Evolutionary conservation across 352 stramenopile species (phyloP).

Genomic region (Pythium coloratum): DNA sequence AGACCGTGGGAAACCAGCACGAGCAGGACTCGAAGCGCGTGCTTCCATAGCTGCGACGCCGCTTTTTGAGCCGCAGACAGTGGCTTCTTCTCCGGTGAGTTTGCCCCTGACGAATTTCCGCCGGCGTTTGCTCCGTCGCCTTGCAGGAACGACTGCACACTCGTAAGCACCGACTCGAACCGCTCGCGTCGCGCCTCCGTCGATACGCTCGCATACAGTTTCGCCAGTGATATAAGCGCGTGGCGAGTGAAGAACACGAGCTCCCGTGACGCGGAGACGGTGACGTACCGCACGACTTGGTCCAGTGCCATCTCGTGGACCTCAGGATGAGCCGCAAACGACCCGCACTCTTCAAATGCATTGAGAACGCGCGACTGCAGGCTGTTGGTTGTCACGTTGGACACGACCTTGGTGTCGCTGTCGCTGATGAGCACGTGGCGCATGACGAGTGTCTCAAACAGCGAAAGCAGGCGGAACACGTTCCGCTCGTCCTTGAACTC

Average conservation of each 20-base stretch:
- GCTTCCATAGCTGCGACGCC: constrained; percentile 70
- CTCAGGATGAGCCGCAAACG: constrained; percentile 56
- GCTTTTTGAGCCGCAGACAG: constrained; percentile 65
- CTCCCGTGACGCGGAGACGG: constrained; percentile 37
- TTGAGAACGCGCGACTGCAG: constrained; percentile 83
- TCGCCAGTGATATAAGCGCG: constrained; percentile 68
- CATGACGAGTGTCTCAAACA: constrained; percentile 66
- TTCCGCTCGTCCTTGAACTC: constrained; percentile 72
- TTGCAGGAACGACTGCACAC: constrained; percentile 64
- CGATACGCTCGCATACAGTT: constrained; percentile 72
- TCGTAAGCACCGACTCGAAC: constrained; percentile 66
- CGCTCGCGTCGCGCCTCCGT: constrained; percentile 48
- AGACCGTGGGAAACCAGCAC: constrained; percentile 75
- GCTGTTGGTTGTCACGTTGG: constrained; percentile 79
- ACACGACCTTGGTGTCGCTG: constrained; percentile 29
- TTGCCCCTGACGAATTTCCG: background rate
- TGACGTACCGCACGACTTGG: constrained; percentile 69
- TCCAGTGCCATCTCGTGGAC: constrained; percentile 71
- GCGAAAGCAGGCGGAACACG: constrained; percentile 58
- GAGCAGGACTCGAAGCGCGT: constrained; percentile 68
- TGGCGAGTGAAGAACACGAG: constrained; percentile 83
- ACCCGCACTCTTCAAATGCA: constrained; percentile 80
- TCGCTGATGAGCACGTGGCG: constrained; percentile 57
- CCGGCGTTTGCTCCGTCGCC: constrained; percentile 26
- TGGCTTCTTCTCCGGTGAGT: constrained; percentile 34